Evolutionary conservation across 2,329 filamentous ascomycete genomes (phyloP).

Genomic region (Sclerotinia glacialis): DNA sequence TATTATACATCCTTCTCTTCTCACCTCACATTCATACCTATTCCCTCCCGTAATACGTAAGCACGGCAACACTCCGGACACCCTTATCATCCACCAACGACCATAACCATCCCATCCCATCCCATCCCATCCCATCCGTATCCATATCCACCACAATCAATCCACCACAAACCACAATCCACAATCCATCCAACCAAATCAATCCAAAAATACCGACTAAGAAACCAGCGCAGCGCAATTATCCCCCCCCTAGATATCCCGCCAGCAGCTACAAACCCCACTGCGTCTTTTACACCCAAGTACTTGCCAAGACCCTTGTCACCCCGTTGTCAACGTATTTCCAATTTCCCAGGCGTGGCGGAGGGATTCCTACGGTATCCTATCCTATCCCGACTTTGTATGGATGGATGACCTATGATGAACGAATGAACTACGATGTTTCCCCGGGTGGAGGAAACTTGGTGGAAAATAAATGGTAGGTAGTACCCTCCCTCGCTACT

Average conservation of each 20-base stretch:
- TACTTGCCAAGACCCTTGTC: background rate
- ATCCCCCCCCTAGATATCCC: background rate
- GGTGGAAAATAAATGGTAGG: too few relatives aligned
- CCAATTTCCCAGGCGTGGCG: background rate
- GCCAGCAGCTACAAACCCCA: background rate
- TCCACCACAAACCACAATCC: too few relatives aligned
- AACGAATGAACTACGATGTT: background rate
- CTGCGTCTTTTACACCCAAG: background rate
- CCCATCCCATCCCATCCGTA: background rate
- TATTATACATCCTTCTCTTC: too few relatives aligned
- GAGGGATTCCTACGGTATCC: background rate
- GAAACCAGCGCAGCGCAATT: background rate
- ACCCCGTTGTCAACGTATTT: background rate
- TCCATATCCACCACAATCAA: background rate
- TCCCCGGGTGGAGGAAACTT: background rate
- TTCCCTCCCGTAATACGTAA: background rate
- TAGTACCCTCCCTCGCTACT: too few relatives aligned
- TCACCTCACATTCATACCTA: too few relatives aligned
- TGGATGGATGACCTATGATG: too few relatives aligned
- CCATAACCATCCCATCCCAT: background rate
- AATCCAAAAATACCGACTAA: background rate
- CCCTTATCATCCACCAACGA: background rate
- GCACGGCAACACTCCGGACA: background rate
- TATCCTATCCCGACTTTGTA: too few relatives aligned
- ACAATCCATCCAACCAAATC: background rate